phyloP scores from a whole-genome alignment of 2,329 filamentous ascomycete genomes.

The Botrytis byssoidea region DNA sequence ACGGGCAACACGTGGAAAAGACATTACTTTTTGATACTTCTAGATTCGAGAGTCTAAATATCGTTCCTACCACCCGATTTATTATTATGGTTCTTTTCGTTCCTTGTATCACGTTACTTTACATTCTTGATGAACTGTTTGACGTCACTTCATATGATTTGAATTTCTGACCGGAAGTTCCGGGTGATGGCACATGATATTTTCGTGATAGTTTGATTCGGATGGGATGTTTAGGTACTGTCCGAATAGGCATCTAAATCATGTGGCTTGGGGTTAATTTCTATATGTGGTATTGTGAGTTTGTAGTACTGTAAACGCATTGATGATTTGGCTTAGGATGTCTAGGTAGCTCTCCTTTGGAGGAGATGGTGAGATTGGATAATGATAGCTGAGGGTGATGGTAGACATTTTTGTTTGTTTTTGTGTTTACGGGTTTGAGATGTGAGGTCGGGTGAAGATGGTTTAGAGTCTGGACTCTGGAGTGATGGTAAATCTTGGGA shows the following conservation, averaged over 20 bases:
- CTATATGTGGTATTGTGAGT: background rate
- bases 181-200: background rate
- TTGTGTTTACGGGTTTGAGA: background rate
- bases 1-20: background rate
- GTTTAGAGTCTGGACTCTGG: background rate
- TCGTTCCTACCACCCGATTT: background rate
- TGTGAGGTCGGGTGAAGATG: background rate
- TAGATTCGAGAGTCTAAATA: background rate
- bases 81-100: background rate
- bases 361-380: background rate
- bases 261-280: background rate
- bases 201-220: background rate
- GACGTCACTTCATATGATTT: background rate
- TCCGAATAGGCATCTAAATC: background rate
- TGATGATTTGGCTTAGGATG: background rate
- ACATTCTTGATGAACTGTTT: background rate
- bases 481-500: background rate
- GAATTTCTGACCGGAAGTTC: background rate
- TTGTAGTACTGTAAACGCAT: background rate
- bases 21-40: background rate
- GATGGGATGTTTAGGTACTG: background rate
- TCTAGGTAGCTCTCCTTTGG: background rate
- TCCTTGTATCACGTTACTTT: background rate
- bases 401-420: background rate
- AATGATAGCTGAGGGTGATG: background rate